These are phyloP conservation scores for Luvunga scandens DNA, from an alignment of 345 rosid species.

Conservation along the genomic window DNA sequence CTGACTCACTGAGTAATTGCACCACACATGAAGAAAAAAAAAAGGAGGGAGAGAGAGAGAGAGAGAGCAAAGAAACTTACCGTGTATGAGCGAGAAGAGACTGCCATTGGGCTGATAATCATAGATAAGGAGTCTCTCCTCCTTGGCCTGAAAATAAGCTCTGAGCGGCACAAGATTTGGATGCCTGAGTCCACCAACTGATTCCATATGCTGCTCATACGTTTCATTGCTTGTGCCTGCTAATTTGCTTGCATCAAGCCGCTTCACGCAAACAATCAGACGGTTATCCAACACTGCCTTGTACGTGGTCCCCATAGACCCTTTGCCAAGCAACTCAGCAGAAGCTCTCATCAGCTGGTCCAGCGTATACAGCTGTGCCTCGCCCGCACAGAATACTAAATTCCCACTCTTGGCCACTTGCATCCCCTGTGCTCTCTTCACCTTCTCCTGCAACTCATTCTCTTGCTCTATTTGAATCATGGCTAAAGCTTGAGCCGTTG, in stretches of 20 bases:
- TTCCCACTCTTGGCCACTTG: conserved; percentile 79
- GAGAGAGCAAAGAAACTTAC: conserved; percentile 25
- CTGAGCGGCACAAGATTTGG: conserved; percentile 91
- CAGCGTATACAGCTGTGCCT: conserved; percentile 70
- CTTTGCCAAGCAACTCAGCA: conserved; percentile 89
- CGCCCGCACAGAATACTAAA: conserved; percentile 81
- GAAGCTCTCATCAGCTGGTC: conserved; percentile 96
- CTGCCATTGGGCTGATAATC: conserved; percentile 96
- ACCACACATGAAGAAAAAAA: neutral
- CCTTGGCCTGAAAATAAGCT: conserved; percentile 78
- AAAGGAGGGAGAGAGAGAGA: neutral
- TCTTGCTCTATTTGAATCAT: conserved; percentile 70
- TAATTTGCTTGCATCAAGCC: conserved; percentile 71
- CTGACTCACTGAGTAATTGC: neutral
- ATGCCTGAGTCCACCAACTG: conserved; percentile 89
- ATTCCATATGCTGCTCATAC: conserved; percentile 88
- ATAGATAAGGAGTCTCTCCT: conserved; percentile 77
- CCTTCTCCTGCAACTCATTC: conserved; percentile 75
- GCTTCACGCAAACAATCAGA: conserved; percentile 69
- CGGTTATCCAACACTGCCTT: conserved; percentile 82
- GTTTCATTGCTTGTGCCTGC: conserved; percentile 49
- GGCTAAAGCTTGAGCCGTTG: conserved; percentile 50
- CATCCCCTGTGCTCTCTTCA: conserved; percentile 60
- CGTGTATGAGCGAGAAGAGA: conserved; percentile 79
- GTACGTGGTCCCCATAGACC: conserved; percentile 77